Conservation (phyloP, 23 red algal species). For the Gracilaria gracilis region DNA sequence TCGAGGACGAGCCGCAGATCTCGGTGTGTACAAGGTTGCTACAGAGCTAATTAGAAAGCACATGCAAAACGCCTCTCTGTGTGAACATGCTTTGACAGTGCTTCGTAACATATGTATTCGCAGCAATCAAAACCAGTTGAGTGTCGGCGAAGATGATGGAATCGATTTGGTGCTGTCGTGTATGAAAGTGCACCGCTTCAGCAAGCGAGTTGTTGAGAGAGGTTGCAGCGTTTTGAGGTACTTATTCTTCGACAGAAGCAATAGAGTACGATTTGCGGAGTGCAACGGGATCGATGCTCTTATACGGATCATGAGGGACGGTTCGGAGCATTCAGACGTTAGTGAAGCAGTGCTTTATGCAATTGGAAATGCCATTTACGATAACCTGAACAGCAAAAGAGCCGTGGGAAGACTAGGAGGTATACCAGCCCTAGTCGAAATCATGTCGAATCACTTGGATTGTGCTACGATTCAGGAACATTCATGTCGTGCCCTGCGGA, state of each 20-base stretch:
- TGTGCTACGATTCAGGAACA: constrained; percentile 55
- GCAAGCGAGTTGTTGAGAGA: constrained; percentile 45
- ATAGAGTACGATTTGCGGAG: constrained; percentile 42
- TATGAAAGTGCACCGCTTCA: constrained; percentile 41
- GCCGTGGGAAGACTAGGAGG: constrained; percentile 60
- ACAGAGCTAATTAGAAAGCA: constrained; percentile 11
- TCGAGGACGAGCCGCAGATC: constrained; percentile 31
- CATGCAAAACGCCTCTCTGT: constrained; percentile 30
- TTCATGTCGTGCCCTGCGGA: constrained; percentile 62
- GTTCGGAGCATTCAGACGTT: constrained; percentile 25
- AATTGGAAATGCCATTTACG: constrained; percentile 64
- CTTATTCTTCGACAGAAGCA: constrained; percentile 47
- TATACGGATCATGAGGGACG: constrained; percentile 62
- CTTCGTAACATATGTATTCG: constrained; percentile 52
- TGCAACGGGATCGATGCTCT: constrained; percentile 44
- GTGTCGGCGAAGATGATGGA: constrained; percentile 44
- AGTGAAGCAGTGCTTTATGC: constrained; percentile 51
- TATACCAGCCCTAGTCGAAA: constrained; percentile 53
- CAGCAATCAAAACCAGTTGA: constrained; percentile 35
- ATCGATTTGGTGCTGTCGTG: constrained; percentile 35
- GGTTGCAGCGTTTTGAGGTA: constrained; percentile 55
- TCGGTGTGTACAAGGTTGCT: constrained; percentile 21
- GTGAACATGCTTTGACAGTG: constrained; percentile 51
- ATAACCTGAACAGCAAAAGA: constrained; percentile 54
- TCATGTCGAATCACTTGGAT: constrained; percentile 69